A percentile compares a stretch with the other conserved stretches of the same genome.
These are phyloP conservation scores for Ramularia endophylla DNA, from an alignment of 2,329 filamentous ascomycete species.

Conservation along the genomic window DNA sequence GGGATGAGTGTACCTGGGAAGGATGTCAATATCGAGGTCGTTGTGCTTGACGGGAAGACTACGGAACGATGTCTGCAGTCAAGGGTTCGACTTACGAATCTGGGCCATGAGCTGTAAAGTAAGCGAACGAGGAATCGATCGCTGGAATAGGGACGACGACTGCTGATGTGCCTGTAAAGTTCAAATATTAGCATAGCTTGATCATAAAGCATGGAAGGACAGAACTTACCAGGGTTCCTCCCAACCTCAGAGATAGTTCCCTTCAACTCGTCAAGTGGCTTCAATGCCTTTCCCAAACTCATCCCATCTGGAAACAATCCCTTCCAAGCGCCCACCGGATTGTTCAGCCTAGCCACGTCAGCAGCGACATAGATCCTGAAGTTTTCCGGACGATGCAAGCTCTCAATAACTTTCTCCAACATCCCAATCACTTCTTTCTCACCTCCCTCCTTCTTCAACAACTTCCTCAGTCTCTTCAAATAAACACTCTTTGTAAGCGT, in stretches of 20 bases:
- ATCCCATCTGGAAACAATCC: conserved; percentile 48
- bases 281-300: conserved; percentile 50
- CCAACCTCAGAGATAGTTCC: conserved; percentile 72
- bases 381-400: conserved; percentile 78
- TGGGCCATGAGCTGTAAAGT: conserved; percentile 68
- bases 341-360: conserved; percentile 65
- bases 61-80: no score
- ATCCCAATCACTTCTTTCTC: conserved; percentile 66
- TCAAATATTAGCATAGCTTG: no score
- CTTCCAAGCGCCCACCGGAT: conserved; percentile 77
- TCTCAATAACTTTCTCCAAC: conserved; percentile 65
- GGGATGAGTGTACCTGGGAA: conserved; percentile 57
- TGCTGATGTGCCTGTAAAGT: conserved; percentile 56
- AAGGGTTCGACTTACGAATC: conserved; percentile 50
- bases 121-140: conserved; percentile 84
- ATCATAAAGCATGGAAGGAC: no score
- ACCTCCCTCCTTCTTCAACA: conserved; percentile 61
- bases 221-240: conserved; percentile 46
- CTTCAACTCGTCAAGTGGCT: conserved; percentile 64
- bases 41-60: no score
- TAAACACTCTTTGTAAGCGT: conserved; percentile 84
- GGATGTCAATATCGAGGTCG: no score
- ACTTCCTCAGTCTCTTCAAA: conserved; percentile 74
- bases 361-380: conserved; percentile 79
- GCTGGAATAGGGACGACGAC: conserved; percentile 86